A percentile compares a stretch with the other conserved stretches of the same genome.
phyloP scores from a whole-genome alignment of 176 grass and related monocot genomes.

The Alloteropsis semialata region DNA sequence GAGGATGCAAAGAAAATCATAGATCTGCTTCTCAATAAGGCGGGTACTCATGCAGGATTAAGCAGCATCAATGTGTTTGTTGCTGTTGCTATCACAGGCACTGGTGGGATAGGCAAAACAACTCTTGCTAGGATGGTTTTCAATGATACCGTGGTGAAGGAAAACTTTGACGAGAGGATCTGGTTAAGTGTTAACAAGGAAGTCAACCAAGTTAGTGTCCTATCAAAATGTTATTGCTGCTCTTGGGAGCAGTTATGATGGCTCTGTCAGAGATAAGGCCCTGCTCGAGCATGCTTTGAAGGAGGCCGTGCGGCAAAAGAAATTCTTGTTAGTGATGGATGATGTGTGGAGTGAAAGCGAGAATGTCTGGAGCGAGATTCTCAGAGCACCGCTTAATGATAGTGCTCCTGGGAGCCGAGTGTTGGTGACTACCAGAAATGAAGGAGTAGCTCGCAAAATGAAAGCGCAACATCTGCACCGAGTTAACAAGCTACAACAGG shows the following conservation, averaged over 20 bases:
- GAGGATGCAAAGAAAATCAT: not conserved
- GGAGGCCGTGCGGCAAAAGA: not conserved
- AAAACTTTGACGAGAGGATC: not conserved
- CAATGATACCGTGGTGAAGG: not conserved
- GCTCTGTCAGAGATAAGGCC: not conserved
- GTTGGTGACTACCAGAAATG: conserved; percentile 28
- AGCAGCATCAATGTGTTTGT: not conserved
- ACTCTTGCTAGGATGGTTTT: conserved; percentile 43
- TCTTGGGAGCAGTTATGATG: not conserved
- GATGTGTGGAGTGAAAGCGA: too few species aligned
- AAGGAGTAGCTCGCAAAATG: not conserved
- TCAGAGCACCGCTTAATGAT: not conserved
- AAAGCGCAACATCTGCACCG: not conserved
- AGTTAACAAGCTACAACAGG: not conserved
- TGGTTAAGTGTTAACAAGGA: conserved; percentile 15
- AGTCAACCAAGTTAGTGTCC: not conserved
- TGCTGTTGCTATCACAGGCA: conserved; percentile 18
- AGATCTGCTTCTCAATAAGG: conserved; percentile 1
- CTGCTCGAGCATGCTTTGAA: not conserved
- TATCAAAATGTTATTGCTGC: not conserved
- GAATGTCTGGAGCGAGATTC: not conserved
- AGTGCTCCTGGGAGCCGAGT: not conserved
- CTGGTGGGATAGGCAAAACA: conserved; percentile 35
- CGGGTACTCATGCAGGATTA: not conserved
- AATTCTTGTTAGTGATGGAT: conserved; percentile 40